Percentiles rank a stretch among this genome's conserved stretches.
Conservation (phyloP, 495 filamentous ascomycete species). For the Hypoxylon perforatum region DNA sequence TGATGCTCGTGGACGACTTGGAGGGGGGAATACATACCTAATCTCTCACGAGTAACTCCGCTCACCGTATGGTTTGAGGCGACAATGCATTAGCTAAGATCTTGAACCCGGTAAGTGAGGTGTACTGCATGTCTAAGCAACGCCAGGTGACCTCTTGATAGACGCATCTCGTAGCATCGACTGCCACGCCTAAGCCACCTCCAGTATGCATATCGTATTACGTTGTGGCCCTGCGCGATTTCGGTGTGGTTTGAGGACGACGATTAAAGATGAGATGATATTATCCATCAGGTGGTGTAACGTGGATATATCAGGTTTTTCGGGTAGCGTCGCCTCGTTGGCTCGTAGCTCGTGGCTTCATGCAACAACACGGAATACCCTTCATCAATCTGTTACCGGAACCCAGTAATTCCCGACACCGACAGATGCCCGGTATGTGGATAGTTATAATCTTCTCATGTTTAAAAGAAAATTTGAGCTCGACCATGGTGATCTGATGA, state of each 20-base stretch:
- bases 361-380: conserved; percentile 15
- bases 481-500: conserved; percentile 25
- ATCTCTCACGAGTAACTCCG: no score
- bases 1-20: no score
- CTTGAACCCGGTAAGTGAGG: conserved; percentile 10
- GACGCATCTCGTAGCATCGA: no score
- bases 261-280: conserved; percentile 21
- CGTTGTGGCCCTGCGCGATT: conserved; percentile 19
- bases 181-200: background rate
- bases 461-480: background rate
- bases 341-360: conserved; percentile 13
- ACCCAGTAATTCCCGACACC: conserved; percentile 19
- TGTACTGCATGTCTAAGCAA: background rate
- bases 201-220: conserved; percentile 6
- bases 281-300: conserved; percentile 29
- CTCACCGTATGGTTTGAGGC: no score
- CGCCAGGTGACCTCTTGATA: background rate
- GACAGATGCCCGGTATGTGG: conserved; percentile 17
- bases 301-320: conserved; percentile 23
- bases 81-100: background rate
- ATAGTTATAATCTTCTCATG: background rate
- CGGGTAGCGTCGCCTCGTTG: conserved; percentile 14
- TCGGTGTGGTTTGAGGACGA: conserved; percentile 31
- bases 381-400: conserved; percentile 34
- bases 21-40: no score